Base-by-base conservation (phyloP, 768 basidiomycete genomes). In the Tephrocybe rancida region DNA sequence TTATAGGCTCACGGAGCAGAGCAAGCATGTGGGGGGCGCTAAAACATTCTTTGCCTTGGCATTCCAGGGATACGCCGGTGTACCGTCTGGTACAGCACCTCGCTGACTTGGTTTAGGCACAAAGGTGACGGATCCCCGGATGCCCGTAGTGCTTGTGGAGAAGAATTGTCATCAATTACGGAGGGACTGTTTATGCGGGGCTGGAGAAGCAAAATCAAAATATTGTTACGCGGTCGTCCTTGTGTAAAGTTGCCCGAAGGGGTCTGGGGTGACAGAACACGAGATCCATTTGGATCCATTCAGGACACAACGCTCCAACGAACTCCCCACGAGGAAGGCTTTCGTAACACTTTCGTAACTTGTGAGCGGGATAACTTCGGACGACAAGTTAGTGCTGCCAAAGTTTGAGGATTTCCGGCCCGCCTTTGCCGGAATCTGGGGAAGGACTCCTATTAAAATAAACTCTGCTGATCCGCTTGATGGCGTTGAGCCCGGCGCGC, bases 41-140 rank as follows among this genome's bases (percentile, higher is more conserved):
- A 16, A 37, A 6, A 30, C 29, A 30, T 30, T 16, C 35, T 37
- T 9, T 3, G 32, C 6, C 19, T 30, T 38, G 24, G 44, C 44
- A 29, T 44, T 46, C 51, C 51, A 52, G 32, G 24, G 44, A 52
- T 38, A 52, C 37, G 19, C 51, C 51, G 51, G 9, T 11, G 34
- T 14, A 41, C 27, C 2, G 32, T 26, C 41, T 37, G 14, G 38
- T 19, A 7, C 22, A 52, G 21, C n/a, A 3, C 6, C 21, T 22
- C 9, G 30, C 30, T 32, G 30, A 32, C 7, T 32, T 6, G 7
- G 13, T 41, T 22, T 5, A 41, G 18, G 18, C 6, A 6, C 6
- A 41, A 19, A 22, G n/a, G 19, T 41, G 21, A 16, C 35, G 18
- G 39, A 21, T 41, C 39, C 25, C 44, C 11, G 35, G 5, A 37